Conservation (phyloP, 257 asterid species). For the Handroanthus guayacan region DNA sequence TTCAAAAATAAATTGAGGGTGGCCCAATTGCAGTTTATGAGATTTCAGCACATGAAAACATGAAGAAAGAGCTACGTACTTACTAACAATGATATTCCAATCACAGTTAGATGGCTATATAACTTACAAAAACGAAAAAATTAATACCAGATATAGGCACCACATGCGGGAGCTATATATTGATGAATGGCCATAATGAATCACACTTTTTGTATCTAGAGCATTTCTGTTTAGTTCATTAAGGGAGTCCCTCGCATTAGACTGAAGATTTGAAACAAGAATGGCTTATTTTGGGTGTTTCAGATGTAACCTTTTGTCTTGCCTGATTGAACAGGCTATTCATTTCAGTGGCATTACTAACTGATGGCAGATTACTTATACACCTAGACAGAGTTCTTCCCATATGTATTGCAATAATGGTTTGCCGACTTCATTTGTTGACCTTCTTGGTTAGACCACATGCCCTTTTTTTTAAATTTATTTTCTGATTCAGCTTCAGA, state of each 20-base stretch:
- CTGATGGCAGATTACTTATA: background rate
- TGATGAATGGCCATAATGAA: background rate
- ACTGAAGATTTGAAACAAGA: conserved; percentile 2
- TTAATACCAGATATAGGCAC: background rate
- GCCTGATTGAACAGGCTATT: background rate
- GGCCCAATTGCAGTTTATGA: background rate
- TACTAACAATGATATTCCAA: background rate
- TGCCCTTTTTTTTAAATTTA: background rate
- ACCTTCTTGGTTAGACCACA: background rate
- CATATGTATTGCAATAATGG: background rate
- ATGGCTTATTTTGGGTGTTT: background rate
- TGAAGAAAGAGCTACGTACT: background rate
- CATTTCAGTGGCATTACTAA: background rate
- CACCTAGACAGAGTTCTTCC: background rate
- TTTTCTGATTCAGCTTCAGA: conserved; percentile 53
- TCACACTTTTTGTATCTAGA: background rate
- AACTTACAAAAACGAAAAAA: background rate
- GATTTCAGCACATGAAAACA: conserved; percentile 8
- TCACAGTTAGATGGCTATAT: background rate
- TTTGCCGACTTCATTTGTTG: background rate
- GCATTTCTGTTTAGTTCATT: background rate
- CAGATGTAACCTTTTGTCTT: background rate
- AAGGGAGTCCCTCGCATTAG: background rate
- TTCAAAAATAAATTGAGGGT: background rate
- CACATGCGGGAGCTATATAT: background rate